Conservation (phyloP, 768 basidiomycete species). For the Pholiota molesta region DNA sequence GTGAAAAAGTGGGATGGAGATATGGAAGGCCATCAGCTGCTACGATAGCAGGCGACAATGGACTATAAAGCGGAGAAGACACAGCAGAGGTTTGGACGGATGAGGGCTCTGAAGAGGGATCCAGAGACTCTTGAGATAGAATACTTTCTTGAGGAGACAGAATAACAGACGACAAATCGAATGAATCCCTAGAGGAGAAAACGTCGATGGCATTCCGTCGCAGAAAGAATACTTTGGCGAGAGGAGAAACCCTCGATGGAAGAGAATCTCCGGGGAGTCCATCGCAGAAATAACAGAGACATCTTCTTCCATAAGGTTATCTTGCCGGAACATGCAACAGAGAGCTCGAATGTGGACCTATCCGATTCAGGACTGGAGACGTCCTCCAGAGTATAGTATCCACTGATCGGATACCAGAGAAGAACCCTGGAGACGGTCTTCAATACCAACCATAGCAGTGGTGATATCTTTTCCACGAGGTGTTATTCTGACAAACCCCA, state of each 20-base stretch:
- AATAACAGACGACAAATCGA: not conserved
- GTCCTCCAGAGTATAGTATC: not conserved
- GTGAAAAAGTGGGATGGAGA: not conserved
- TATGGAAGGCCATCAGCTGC: not conserved
- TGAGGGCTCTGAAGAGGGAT: conserved; percentile 1
- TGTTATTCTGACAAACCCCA: not conserved
- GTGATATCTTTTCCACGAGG: conserved; percentile 8
- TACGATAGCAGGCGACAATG: not conserved
- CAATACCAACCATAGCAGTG: not conserved
- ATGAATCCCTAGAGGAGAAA: no score
- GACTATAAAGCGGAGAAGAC: not conserved
- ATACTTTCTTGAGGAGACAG: not conserved
- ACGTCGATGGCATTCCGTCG: no score
- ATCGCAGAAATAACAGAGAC: not conserved
- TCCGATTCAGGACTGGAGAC: not conserved
- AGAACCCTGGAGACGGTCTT: not conserved
- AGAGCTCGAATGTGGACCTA: not conserved
- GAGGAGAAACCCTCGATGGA: no score
- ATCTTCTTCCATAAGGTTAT: not conserved
- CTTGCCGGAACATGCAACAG: not conserved
- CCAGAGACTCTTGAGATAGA: not conserved
- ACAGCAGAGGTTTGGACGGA: not conserved
- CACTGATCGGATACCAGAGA: not conserved
- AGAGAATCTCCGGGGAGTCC: no score
- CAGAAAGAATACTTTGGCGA: no score